Conservation (phyloP, 2,329 filamentous ascomycete species). For the Orbilia brochopaga region DNA sequence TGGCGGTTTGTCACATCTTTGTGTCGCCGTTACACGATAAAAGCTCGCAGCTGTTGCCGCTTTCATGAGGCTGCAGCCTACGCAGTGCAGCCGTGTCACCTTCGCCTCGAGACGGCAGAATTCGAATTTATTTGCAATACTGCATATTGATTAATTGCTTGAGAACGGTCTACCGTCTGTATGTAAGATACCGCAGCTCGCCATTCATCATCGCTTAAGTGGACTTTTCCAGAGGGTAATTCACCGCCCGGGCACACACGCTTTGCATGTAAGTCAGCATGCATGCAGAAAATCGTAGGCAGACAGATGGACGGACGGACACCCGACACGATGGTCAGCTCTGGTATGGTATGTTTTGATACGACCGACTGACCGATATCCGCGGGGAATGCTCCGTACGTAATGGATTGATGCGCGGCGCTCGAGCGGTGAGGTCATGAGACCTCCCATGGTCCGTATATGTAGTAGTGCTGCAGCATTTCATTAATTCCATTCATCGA, state of each 20-base stretch:
- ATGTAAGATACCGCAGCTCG: too few relatives aligned
- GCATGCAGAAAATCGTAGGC: constrained; percentile 4
- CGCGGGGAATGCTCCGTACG: too few relatives aligned
- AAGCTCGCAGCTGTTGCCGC: background rate
- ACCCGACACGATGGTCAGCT: too few relatives aligned
- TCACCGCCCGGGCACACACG: too few relatives aligned
- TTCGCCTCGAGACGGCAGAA: constrained; percentile 28
- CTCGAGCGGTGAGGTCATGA: background rate
- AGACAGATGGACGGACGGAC: too few relatives aligned
- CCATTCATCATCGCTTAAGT: background rate
- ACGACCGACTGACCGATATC: too few relatives aligned
- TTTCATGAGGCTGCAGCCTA: background rate
- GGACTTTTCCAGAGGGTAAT: too few relatives aligned
- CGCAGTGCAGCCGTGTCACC: constrained; percentile 25
- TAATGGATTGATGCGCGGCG: too few relatives aligned
- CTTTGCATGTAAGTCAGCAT: background rate
- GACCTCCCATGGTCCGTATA: background rate
- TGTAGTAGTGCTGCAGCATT: too few relatives aligned
- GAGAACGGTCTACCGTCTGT: too few relatives aligned
- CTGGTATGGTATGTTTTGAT: too few relatives aligned
- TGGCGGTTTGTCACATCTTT: constrained; percentile 31
- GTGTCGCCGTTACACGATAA: constrained; percentile 28
- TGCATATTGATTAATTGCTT: too few relatives aligned
- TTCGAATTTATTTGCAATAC: background rate
- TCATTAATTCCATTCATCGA: background rate